Base-by-base conservation (phyloP, 1,139 yeast species). In the Meyerozyma elateridarum region DNA sequence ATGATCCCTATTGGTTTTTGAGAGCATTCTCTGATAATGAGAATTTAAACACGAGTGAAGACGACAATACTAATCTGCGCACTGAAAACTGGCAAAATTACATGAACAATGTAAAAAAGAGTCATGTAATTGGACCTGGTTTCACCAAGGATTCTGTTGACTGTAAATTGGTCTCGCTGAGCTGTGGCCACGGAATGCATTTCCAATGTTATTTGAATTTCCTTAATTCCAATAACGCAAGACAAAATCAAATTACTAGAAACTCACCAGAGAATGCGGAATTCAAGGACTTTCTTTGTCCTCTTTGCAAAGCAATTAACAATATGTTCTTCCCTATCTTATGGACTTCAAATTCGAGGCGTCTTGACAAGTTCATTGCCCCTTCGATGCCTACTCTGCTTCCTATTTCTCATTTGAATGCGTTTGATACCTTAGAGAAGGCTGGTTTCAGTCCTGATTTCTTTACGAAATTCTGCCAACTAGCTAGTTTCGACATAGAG, bases 111-210 rank as follows among this genome's bases (percentile, higher is more conserved):
- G 44, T 64, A 2, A 66, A 62, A 32, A 59, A 63, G 1, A 53
- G 56, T 2, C 49, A 58, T 36, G 76, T 76, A 0, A 58, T 82
- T 45, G 93, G 93, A 0, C 93, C 91, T 0, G 89, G 89, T 0
- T 84, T 81, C 46, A 73, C 79, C 1, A 56, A 51, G 15, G 56
- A 58, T 5, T 51, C 59, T 35, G 61, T 64, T 28, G 67, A 69
- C 25, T 65, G 60, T 31, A 70, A 70, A 33, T 61, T 80, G 6
- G 77, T 84, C 1, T 66, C 88, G 5, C 78, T 81, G 45, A 80
- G 95, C 33, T 91, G 98, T 61, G 95, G 96, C 0, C 98, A 91
- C 57, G 94, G 95, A 1, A 82, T 91, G 79, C 98, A 91, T 54
- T 77, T 74, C 42, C 70, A 74, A 21, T 91, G 98, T 50, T 84